phyloP scores from a whole-genome alignment of 768 basidiomycete genomes.

The Solioccasus polychromus region DNA sequence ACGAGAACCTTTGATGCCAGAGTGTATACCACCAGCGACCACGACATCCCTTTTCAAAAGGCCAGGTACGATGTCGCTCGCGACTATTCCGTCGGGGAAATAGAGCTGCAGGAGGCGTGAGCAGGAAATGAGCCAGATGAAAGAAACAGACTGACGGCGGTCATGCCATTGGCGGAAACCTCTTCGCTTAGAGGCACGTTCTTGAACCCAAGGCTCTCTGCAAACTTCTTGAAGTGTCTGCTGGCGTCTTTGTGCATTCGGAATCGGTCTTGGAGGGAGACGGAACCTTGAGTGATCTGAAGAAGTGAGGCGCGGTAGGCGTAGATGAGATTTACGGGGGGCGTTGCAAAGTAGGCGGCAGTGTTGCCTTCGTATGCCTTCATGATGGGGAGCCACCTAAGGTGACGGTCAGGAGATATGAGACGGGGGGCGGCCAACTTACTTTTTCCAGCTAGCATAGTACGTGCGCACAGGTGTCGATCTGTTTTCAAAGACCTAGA shows the following conservation, averaged over 20 bases:
- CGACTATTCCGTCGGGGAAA: conserved; percentile 77
- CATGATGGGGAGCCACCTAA: conserved; percentile 92
- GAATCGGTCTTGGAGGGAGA: conserved; percentile 78
- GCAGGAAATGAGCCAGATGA: too few species aligned
- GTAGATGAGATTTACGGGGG: conserved; percentile 92
- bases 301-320: conserved; percentile 82
- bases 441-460: conserved; percentile 91
- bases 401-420: not conserved
- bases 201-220: conserved; percentile 64
- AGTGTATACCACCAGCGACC: conserved; percentile 86
- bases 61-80: conserved; percentile 73
- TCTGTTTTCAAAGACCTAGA: conserved; percentile 13
- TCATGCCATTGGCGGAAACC: conserved; percentile 91
- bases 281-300: conserved; percentile 59
- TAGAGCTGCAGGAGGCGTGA: conserved; percentile 51
- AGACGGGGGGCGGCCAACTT: conserved; percentile 11
- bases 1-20: conserved; percentile 68
- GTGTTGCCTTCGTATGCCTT: conserved; percentile 80
- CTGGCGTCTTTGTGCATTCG: conserved; percentile 68
- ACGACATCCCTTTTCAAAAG: conserved; percentile 71
- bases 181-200: conserved; percentile 62
- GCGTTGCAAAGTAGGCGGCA: conserved; percentile 91
- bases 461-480: conserved; percentile 64
- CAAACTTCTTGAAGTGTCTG: conserved; percentile 64
- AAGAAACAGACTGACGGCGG: conserved; percentile 52